Evolutionary conservation across 2,329 filamentous ascomycete species (phyloP).

Genomic region (Myriangium duriaei): DNA sequence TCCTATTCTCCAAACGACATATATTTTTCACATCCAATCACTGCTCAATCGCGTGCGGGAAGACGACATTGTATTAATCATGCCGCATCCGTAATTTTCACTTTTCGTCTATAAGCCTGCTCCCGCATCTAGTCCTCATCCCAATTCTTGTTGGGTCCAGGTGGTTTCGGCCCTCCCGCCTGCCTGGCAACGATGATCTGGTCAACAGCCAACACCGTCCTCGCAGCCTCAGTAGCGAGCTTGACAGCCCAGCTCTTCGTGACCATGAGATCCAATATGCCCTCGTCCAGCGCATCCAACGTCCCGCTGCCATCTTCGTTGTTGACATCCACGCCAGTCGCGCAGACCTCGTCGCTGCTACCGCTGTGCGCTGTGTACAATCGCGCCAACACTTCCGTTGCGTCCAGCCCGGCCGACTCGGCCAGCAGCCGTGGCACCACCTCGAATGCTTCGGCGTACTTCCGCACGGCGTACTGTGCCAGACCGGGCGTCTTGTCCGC

Average conservation of each 20-base stretch:
- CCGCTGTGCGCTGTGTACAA: slow-evolving; percentile 72
- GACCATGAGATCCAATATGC: slow-evolving; percentile 83
- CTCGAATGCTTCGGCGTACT: slow-evolving; percentile 95
- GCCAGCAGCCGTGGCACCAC: slow-evolving; percentile 88
- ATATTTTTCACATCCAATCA: too few relatives aligned
- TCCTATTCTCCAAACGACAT: too few relatives aligned
- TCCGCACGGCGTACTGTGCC: slow-evolving; percentile 91
- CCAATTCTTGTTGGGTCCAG: slow-evolving; percentile 77
- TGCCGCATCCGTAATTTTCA: too few relatives aligned
- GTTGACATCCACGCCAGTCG: slow-evolving; percentile 89
- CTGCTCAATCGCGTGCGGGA: too few relatives aligned
- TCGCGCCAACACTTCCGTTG: slow-evolving; percentile 87
- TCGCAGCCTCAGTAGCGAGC: slow-evolving; percentile 84
- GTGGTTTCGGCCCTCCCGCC: slow-evolving; percentile 93
- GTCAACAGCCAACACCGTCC: slow-evolving; percentile 90
- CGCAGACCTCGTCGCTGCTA: slow-evolving; percentile 41
- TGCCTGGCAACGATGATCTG: slow-evolving; percentile 98
- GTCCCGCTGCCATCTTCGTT: slow-evolving; percentile 70
- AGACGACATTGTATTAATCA: too few relatives aligned
- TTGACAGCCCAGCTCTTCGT: slow-evolving; percentile 96
- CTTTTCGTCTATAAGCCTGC: too few relatives aligned
- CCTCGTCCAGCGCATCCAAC: slow-evolving; percentile 73
- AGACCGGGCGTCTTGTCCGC: slow-evolving; percentile 89
- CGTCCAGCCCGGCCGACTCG: slow-evolving; percentile 88
- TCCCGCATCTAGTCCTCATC: slow-evolving; percentile 51